phyloP scores from a whole-genome alignment of 331 rosid species.

The Cydonia oblonga region DNA sequence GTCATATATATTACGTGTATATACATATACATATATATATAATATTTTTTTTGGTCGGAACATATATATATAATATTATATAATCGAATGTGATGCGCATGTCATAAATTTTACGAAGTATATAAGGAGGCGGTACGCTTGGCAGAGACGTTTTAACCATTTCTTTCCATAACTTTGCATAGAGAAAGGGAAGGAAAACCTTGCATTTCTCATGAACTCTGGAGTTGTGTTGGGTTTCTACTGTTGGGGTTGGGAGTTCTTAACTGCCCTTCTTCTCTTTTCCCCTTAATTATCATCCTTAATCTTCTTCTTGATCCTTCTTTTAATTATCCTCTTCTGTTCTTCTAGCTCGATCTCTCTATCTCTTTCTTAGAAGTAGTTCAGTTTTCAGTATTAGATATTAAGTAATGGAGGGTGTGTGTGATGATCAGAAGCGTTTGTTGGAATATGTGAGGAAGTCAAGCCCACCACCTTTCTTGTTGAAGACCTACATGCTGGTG shows the following conservation, averaged over 20 bases:
- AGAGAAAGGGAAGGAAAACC: too few species aligned
- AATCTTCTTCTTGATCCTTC: neutral
- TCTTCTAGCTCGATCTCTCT: neutral
- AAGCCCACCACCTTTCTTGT: slow-evolving; percentile 74
- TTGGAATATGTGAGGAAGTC: slow-evolving; percentile 56
- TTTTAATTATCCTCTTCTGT: neutral
- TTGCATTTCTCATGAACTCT: slow-evolving; percentile 91
- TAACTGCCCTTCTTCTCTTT: slow-evolving; percentile 96
- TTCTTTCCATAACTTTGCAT: neutral
- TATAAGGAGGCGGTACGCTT: slow-evolving; percentile 20
- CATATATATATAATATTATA: neutral
- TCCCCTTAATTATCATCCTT: slow-evolving; percentile 11
- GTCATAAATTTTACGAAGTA: neutral
- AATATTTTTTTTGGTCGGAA: too few species aligned
- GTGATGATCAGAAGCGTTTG: slow-evolving; percentile 28
- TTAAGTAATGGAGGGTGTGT: slow-evolving; percentile 20
- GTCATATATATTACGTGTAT: neutral
- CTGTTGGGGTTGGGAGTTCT: slow-evolving; percentile 98
- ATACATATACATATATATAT: too few species aligned
- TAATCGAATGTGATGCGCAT: slow-evolving; percentile 1
- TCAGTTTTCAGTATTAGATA: neutral
- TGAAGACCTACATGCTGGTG: slow-evolving; percentile 74
- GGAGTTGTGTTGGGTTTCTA: slow-evolving; percentile 99
- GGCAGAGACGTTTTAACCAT: slow-evolving; percentile 25
- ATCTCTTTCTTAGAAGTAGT: neutral